phyloP scores from a whole-genome alignment of 441 rosid genomes.

The Lepidium campestre region DNA sequence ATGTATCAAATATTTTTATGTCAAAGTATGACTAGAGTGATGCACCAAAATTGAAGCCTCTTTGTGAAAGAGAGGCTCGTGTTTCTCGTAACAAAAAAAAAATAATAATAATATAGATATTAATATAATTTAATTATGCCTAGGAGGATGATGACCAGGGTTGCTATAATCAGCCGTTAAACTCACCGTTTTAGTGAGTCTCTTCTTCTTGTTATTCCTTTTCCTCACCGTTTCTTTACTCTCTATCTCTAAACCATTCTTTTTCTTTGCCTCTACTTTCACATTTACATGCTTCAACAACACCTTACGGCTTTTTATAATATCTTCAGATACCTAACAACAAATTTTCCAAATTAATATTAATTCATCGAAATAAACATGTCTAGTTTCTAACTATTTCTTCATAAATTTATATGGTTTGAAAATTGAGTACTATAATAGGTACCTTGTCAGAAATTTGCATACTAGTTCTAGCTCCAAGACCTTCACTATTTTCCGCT shows the following conservation, averaged over 20 bases:
- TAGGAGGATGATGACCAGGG: slow-evolving; percentile 33
- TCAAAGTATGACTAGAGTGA: neutral
- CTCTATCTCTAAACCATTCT: slow-evolving; percentile 14
- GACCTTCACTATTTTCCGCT: neutral
- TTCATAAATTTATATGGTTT: neutral
- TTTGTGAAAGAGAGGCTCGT: neutral
- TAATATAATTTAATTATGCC: slow-evolving; percentile 16
- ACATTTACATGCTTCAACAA: slow-evolving; percentile 6
- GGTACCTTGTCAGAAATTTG: slow-evolving; percentile 4
- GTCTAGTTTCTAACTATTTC: neutral
- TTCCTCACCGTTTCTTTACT: slow-evolving; percentile 18
- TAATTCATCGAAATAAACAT: neutral
- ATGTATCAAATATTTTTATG: neutral
- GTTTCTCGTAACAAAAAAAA: neutral
- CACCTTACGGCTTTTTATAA: slow-evolving; percentile 5
- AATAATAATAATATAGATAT: neutral
- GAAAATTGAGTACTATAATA: neutral
- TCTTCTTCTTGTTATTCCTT: slow-evolving; percentile 16
- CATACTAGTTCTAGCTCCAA: neutral
- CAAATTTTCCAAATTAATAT: neutral
- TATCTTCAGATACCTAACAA: slow-evolving; percentile 4
- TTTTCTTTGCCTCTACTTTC: slow-evolving; percentile 1
- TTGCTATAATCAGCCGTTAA: slow-evolving; percentile 26
- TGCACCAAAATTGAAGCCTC: slow-evolving; percentile 25
- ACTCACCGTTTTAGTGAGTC: slow-evolving; percentile 25